Evolutionary conservation across 176 grass and related monocot genomes (phyloP).

Genomic region (Tillandsia leiboldiana): DNA sequence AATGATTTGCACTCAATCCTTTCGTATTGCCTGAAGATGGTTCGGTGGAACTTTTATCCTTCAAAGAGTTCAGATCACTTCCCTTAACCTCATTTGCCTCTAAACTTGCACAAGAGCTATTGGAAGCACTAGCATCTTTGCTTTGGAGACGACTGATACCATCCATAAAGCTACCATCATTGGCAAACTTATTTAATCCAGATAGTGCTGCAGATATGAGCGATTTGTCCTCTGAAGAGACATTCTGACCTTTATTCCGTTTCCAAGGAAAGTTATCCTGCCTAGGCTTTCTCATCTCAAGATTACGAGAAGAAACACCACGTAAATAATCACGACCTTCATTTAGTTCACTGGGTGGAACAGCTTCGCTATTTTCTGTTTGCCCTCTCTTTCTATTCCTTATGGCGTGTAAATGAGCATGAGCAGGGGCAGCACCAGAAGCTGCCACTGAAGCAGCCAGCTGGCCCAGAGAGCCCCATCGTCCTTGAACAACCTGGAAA

Average conservation of each 20-base stretch:
- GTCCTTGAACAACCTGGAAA: constrained; percentile 63
- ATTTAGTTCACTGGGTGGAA: constrained; percentile 19
- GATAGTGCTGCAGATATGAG: constrained; percentile 63
- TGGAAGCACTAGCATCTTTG: constrained; percentile 27
- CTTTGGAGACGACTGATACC: constrained; percentile 34
- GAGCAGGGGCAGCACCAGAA: constrained; percentile 43
- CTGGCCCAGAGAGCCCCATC: constrained; percentile 70
- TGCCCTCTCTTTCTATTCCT: constrained; percentile 54
- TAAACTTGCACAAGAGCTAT: constrained; percentile 9
- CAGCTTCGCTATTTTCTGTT: constrained; percentile 30
- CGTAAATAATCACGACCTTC: constrained; percentile 45
- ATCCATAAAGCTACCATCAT: constrained; percentile 90
- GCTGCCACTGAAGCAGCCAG: constrained; percentile 63
- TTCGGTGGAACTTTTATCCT: constrained; percentile 28
- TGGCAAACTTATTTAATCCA: constrained; percentile 62
- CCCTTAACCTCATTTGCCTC: constrained; percentile 21
- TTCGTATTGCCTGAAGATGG: constrained; percentile 22
- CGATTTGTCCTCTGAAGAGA: constrained; percentile 60
- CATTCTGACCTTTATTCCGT: constrained; percentile 36
- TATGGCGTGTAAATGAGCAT: constrained; percentile 76
- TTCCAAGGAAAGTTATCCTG: constrained; percentile 75
- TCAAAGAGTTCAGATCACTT: constrained; percentile 18
- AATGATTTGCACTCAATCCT: constrained; percentile 72
- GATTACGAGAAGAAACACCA: constrained; percentile 57
- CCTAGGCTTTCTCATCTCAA: constrained; percentile 74